A percentile compares a stretch with the other conserved stretches of the same genome.
Evolutionary conservation across 164 flowering plant genomes (phyloP).

Genomic region (Magnolia officinalis): DNA sequence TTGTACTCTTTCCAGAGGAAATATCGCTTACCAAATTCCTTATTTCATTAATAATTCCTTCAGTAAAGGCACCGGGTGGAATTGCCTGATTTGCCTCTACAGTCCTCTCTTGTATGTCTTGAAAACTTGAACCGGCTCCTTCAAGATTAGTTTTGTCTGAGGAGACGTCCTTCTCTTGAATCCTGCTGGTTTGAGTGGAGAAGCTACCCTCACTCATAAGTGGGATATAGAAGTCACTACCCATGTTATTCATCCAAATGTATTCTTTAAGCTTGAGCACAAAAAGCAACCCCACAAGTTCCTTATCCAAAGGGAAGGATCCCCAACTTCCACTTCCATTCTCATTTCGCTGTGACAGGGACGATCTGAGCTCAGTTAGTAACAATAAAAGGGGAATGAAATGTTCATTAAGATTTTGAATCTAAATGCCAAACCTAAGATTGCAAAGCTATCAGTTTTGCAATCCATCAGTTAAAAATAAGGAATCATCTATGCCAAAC

Average conservation of each 20-base stretch:
- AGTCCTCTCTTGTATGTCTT: constrained; percentile 8
- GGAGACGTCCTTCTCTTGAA: constrained; percentile 14
- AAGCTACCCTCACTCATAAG: constrained; percentile 34
- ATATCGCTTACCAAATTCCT: constrained; percentile 71
- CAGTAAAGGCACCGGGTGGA: constrained; percentile 38
- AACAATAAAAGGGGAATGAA: not conserved
- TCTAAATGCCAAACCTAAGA: not conserved
- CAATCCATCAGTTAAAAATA: not conserved
- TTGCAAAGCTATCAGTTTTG: not conserved
- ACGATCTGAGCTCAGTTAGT: not conserved
- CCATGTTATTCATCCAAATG: constrained; percentile 69
- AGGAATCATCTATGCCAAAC: not conserved
- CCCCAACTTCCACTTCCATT: constrained; percentile 57
- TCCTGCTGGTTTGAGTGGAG: constrained; percentile 10
- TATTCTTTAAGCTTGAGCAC: constrained; percentile 72
- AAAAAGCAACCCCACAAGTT: constrained; percentile 61
- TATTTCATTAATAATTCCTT: constrained; percentile 74
- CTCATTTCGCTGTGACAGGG: constrained; percentile 56
- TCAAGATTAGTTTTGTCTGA: not conserved
- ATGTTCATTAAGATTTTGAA: not conserved
- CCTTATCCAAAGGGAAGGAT: constrained; percentile 57
- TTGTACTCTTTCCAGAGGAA: constrained; percentile 54
- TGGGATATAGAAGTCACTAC: constrained; percentile 79
- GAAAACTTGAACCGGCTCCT: not conserved
- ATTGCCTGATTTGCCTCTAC: constrained; percentile 26